Evolutionary conservation across 306 rosid species (phyloP).

Genomic region (Purshia tridentata): DNA sequence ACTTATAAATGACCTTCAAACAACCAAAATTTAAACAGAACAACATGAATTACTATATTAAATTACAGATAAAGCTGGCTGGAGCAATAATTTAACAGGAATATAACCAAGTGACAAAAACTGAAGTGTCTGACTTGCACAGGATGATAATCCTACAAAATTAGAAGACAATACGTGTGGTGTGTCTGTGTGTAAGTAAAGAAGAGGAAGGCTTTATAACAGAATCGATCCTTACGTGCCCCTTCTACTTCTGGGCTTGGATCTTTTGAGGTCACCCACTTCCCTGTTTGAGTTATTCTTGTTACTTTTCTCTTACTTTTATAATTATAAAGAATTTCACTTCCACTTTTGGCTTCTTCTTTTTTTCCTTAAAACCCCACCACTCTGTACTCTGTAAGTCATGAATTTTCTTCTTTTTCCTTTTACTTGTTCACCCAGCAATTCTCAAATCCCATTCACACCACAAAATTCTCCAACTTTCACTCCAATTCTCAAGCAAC

Average conservation of each 20-base stretch:
- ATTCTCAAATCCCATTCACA: conserved; percentile 28
- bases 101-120: neutral
- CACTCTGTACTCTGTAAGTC: conserved; percentile 18
- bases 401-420: neutral
- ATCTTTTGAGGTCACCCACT: conserved; percentile 34
- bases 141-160: conserved; percentile 11
- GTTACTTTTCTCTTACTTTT: conserved; percentile 5
- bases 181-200: neutral
- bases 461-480: conserved; percentile 10
- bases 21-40: conserved; percentile 16
- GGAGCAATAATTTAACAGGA: conserved; percentile 7
- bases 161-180: neutral
- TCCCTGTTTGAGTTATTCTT: conserved; percentile 24
- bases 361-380: neutral
- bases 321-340: conserved; percentile 14
- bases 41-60: conserved; percentile 17
- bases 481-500: neutral
- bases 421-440: conserved; percentile 20
- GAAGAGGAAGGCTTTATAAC: conserved; percentile 36
- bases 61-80: conserved; percentile 15
- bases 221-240: conserved; percentile 66
- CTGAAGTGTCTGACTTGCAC: conserved; percentile 6
- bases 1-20: conserved; percentile 1
- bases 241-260: conserved; percentile 43
- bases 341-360: neutral